Evolutionary conservation across 768 basidiomycete species (phyloP).

Genomic region (Nevesoporus exiguus): DNA sequence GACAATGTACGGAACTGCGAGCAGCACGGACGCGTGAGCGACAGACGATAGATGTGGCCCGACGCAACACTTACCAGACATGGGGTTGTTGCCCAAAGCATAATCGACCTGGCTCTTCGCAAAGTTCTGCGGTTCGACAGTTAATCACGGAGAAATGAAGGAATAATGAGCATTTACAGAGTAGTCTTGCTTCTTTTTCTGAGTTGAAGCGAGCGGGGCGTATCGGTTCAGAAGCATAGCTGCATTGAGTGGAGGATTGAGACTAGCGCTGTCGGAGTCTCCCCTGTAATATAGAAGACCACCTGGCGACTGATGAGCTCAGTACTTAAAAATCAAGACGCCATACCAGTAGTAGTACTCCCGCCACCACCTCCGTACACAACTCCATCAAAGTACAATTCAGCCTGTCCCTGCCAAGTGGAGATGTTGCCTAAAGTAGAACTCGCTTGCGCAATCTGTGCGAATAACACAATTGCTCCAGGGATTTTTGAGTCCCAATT

Average conservation of each 20-base stretch:
- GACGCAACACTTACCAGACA: conserved; percentile 55
- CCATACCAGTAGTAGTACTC: conserved; percentile 59
- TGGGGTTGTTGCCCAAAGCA: conserved; percentile 83
- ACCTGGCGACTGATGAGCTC: conserved; percentile 39
- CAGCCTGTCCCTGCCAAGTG: conserved; percentile 66
- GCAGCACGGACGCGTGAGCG: no score
- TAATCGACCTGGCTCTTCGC: conserved; percentile 80
- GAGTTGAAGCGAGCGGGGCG: conserved; percentile 64
- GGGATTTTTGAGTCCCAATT: conserved; percentile 90
- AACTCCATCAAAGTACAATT: conserved; percentile 72
- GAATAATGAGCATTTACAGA: conserved; percentile 38
- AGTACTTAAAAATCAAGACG: not conserved
- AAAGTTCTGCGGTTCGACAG: conserved; percentile 47
- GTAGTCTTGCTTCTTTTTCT: conserved; percentile 57
- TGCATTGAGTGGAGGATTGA: conserved; percentile 85
- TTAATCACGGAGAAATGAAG: conserved; percentile 5
- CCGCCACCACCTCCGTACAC: conserved; percentile 54
- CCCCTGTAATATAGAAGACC: conserved; percentile 81
- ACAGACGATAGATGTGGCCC: no score
- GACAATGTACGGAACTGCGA: conserved; percentile 60
- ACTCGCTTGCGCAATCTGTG: conserved; percentile 64
- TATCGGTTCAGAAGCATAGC: conserved; percentile 83
- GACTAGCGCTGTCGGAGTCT: conserved; percentile 73
- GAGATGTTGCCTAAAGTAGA: conserved; percentile 55
- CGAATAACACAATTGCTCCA: conserved; percentile 69